phyloP scores from a whole-genome alignment of 2,329 filamentous ascomycete genomes.

The Colletotrichum sp. region DNA sequence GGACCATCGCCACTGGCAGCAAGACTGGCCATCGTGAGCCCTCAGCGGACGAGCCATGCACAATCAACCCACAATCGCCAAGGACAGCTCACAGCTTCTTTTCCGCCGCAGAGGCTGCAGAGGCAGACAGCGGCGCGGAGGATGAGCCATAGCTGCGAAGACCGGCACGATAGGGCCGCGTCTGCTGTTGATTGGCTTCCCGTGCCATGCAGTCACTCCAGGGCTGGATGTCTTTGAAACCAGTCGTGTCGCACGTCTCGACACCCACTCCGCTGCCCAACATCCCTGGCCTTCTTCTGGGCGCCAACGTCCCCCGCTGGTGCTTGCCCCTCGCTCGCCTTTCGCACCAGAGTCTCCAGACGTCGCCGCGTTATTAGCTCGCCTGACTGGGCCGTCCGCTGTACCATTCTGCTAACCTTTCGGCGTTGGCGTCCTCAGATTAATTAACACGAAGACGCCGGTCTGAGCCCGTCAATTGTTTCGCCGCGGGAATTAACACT shows the following conservation, averaged over 20 bases:
- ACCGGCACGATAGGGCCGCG: neutral
- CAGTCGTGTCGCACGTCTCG: constrained; percentile 21
- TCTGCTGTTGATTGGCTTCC: constrained; percentile 11
- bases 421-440: constrained; percentile 9
- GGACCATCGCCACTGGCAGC: neutral
- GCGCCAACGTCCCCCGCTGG: constrained; percentile 1
- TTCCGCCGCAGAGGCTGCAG: neutral
- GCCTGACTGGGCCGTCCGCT: neutral
- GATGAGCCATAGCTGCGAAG: neutral
- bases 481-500: neutral
- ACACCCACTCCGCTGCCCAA: constrained; percentile 14
- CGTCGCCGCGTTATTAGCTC: neutral
- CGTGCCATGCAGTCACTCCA: neutral
- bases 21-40: neutral
- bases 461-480: neutral
- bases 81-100: neutral
- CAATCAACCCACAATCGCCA: neutral
- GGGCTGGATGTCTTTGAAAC: constrained; percentile 21
- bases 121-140: neutral
- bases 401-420: neutral
- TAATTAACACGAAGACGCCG: constrained; percentile 7
- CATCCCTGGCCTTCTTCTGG: constrained; percentile 12
- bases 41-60: neutral
- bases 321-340: neutral
- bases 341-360: neutral